Base-by-base conservation (phyloP, 768 basidiomycete species). In the Hericium erinaceus region DNA sequence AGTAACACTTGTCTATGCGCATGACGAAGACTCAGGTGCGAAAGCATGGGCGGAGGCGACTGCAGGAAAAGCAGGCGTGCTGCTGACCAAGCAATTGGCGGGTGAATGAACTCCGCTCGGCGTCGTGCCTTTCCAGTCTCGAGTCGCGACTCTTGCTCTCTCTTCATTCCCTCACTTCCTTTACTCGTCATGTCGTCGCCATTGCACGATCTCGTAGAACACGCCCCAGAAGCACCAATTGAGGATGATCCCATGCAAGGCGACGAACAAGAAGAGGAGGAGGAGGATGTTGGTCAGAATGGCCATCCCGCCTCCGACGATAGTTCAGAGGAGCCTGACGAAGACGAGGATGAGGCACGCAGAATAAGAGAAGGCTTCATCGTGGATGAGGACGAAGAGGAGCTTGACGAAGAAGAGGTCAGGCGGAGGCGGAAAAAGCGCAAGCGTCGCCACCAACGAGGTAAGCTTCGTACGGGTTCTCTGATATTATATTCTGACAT, bases 1-100 rank as follows among this genome's bases (percentile, higher is more conserved):
- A 98, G 70, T 95, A 98, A 70, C 95, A 98, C 77, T 95, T 95
- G 76, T 97, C 95, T 62, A 98, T 88, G 67, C 93, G 83, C 94
- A 97, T 95, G 65, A 67, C 60, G 57, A 55, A 39, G 55, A 33
- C 33, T 33, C 9, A 8, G 9, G 33, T 33, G 9, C 33, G 33
- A 33, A 6, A 33, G 33, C 33, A 33, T 28, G 8, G 4, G 33
- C 33, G 9, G 33, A 7, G 9, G n/a, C 26, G 41, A 4, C 16
- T 18, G 51, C 12, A 20, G 9, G 8, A 28, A 33, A 48, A 46
- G 26, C 15, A 26, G 11, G 58, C 13, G 22, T 13, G 33, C 8
- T n/a, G 13, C 26, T 39, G 44, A 13, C 38, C 2, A 22, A 49
- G 59, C 46, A 61, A 59, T 52, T 57, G 61, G 57, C 33, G 33